Evolutionary conservation across 2,329 filamentous ascomycete genomes (phyloP).

Genomic region (Botrytis fragariae): DNA sequence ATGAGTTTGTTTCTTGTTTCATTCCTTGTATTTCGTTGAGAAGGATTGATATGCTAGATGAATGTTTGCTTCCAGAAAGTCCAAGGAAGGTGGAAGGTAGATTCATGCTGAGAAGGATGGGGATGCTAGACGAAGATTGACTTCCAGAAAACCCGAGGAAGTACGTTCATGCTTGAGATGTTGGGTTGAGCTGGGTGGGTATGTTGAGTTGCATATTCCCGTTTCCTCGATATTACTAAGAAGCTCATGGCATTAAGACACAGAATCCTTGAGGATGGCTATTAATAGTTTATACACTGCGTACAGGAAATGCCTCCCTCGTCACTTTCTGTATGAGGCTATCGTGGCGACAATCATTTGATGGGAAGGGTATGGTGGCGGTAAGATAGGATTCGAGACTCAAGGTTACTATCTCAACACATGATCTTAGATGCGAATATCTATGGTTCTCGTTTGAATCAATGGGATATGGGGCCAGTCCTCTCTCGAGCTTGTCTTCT

Average conservation of each 20-base stretch:
- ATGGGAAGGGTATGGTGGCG: neutral
- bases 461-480: neutral
- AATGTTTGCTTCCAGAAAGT: neutral
- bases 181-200: neutral
- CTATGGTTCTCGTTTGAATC: neutral
- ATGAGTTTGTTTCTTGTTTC: neutral
- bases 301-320: neutral
- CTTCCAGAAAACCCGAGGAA: neutral
- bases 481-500: neutral
- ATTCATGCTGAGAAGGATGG: neutral
- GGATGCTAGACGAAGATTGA: neutral
- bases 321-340: neutral
- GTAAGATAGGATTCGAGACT: conserved; percentile 3
- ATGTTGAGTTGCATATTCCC: neutral
- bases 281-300: neutral
- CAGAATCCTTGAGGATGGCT: neutral
- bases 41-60: neutral
- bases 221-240: neutral
- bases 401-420: neutral
- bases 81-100: neutral
- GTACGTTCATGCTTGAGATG: neutral
- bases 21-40: neutral
- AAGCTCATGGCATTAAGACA: neutral
- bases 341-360: conserved; percentile 4
- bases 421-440: neutral